Base-by-base conservation (phyloP, 371 early-diverging fungal genomes). In the Rhizomucor miehei region DNA sequence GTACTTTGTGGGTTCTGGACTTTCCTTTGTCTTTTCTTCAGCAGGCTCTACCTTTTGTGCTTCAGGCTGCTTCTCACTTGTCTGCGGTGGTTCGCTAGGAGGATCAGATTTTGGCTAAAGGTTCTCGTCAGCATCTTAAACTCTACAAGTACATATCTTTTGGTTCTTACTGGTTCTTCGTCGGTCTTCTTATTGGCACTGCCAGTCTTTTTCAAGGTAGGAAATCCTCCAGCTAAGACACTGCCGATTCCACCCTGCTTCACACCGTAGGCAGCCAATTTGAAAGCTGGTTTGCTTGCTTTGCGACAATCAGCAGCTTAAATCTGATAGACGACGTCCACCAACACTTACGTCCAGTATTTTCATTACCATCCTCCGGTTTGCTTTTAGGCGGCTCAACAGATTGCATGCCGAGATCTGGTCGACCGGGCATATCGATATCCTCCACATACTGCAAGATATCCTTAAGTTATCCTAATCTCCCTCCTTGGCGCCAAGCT, bases 191-290 rank as follows among this genome's bases (percentile, higher is more conserved):
- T 53, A 44, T 58, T 56, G 45, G 54, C 39, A 13, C 25, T 55
- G 29, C 57, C 60, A 0, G 72, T 62, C 51, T 75, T 75, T 48
- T 71, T 75, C 25, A 71, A 54, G 16, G 48, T 11, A 19, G 64
- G 68, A 39, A 68, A 74, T 10, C 84, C 87, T 21, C 87, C 89
- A 21, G 89, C 87, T 50, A 90, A 82, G 38, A 90, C 63, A 48
- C 88, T 82, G 25, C 91, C 91, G 52, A 90, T 77, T n/a, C 91
- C 91, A 51, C 89, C 91, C 60, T 88, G 86, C 56, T 88, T 87
- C n/a, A 91, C 89, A 51, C 91, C 91, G 56, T 84, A 89, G 0
- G 89, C 86, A 6, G 88, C 86, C 52, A 87, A 64, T 56, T 77
- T 87, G 50, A 64, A 64, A 14, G 52, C 56, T 6, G 56, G 62